Evolutionary conservation across 768 basidiomycete genomes (phyloP).

Genomic region (Mycena alexandri): DNA sequence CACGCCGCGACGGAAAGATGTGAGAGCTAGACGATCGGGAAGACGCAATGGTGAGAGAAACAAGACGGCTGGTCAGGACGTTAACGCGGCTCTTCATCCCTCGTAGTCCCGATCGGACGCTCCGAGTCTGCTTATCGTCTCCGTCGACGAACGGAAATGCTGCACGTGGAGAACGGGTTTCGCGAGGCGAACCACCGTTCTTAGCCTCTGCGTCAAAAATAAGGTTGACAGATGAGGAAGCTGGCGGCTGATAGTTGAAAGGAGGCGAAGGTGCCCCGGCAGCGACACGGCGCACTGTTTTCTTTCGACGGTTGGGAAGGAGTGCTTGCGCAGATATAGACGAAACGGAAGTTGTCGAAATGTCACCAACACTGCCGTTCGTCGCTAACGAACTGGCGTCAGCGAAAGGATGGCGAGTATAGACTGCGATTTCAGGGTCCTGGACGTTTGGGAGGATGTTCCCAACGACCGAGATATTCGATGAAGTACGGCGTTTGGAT

Average conservation of each 20-base stretch:
- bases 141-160: neutral
- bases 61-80: slow-evolving; percentile 24
- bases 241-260: slow-evolving; percentile 3
- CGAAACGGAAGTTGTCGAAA: slow-evolving; percentile 14
- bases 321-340: slow-evolving; percentile 8
- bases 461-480: slow-evolving; percentile 33
- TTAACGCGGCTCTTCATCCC: slow-evolving; percentile 30
- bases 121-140: neutral
- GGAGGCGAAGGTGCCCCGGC: neutral
- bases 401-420: neutral
- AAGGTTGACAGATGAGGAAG: slow-evolving; percentile 14
- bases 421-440: neutral
- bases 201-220: neutral
- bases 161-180: neutral
- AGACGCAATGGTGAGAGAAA: slow-evolving; percentile 22
- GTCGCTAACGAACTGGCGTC: slow-evolving; percentile 9
- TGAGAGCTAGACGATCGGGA: slow-evolving; percentile 23
- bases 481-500: slow-evolving; percentile 25
- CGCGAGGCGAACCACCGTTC: slow-evolving; percentile 1
- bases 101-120: slow-evolving; percentile 9
- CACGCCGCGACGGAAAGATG: neutral
- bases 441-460: neutral
- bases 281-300: slow-evolving; percentile 22
- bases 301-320: slow-evolving; percentile 34
- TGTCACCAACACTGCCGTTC: slow-evolving; percentile 11